phyloP scores from a whole-genome alignment of 345 rosid genomes.

The Salix caprea region DNA sequence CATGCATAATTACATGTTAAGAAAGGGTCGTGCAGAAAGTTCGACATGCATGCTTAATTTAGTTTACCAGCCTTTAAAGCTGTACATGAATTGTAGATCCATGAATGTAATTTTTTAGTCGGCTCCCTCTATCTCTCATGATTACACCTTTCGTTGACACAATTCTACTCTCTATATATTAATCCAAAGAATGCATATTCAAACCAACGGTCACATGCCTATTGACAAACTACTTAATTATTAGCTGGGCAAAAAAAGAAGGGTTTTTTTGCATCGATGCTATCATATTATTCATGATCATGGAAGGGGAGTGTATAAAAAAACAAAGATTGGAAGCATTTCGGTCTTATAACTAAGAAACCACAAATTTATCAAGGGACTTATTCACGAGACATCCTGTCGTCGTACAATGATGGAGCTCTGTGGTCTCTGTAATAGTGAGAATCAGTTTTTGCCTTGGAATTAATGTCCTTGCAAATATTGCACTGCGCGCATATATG shows the following conservation, averaged over 20 bases:
- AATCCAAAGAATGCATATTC: constrained; percentile 14
- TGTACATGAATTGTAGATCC: constrained; percentile 1
- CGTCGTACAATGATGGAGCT: background rate
- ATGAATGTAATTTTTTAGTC: background rate
- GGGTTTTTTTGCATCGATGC: background rate
- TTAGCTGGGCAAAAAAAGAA: background rate
- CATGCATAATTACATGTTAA: constrained; percentile 13
- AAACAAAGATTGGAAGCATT: background rate
- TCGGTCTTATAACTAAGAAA: background rate
- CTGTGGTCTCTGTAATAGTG: background rate
- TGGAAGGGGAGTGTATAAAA: background rate
- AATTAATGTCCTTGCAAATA: constrained; percentile 4
- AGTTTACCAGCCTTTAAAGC: constrained; percentile 3
- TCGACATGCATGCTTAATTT: background rate
- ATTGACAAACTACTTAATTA: constrained; percentile 4
- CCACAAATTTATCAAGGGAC: background rate
- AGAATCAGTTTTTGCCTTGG: background rate
- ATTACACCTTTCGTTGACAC: constrained; percentile 11
- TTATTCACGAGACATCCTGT: background rate
- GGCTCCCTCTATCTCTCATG: constrained; percentile 4
- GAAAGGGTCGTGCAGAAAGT: constrained; percentile 6
- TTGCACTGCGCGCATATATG: constrained; percentile 1
- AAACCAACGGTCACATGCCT: constrained; percentile 20
- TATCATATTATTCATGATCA: background rate
- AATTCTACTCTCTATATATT: constrained; percentile 5